Conservation (phyloP, 1,139 yeast species). For the Saccharomyces hybrid region DNA sequence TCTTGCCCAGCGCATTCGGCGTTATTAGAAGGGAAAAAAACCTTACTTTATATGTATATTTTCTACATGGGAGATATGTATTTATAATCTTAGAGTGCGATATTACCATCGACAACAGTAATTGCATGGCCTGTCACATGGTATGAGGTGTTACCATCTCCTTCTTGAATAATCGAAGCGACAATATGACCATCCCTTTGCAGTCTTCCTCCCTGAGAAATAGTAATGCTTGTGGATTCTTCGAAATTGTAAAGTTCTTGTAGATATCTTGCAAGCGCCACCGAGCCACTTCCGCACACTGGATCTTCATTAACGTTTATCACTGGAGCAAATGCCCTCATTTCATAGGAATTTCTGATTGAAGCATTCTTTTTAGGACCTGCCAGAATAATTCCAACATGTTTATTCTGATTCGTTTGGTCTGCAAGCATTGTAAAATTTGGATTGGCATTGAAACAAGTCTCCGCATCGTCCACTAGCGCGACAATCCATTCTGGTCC, state of each 20-base stretch:
- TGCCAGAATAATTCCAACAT: slow-evolving; percentile 36
- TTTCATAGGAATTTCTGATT: slow-evolving; percentile 18
- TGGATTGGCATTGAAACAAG: slow-evolving; percentile 32
- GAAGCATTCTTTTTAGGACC: slow-evolving; percentile 30
- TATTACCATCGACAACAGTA: slow-evolving; percentile 33
- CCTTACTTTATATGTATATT: too few relatives aligned
- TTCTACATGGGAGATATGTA: not conserved
- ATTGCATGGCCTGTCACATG: slow-evolving; percentile 34
- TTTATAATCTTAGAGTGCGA: slow-evolving; percentile 5
- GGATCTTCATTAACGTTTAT: slow-evolving; percentile 41
- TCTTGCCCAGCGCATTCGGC: not conserved
- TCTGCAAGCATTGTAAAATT: slow-evolving; percentile 25
- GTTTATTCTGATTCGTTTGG: slow-evolving; percentile 20
- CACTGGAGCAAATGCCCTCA: slow-evolving; percentile 39
- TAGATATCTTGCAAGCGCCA: slow-evolving; percentile 32
- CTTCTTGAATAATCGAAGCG: slow-evolving; percentile 21
- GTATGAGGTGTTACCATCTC: slow-evolving; percentile 13
- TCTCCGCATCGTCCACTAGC: slow-evolving; percentile 29
- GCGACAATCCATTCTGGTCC: slow-evolving; percentile 42
- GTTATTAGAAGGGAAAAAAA: not conserved
- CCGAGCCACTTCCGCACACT: slow-evolving; percentile 46
- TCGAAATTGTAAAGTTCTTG: slow-evolving; percentile 19
- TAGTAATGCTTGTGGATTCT: slow-evolving; percentile 17
- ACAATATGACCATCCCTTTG: slow-evolving; percentile 34
- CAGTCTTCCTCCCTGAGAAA: slow-evolving; percentile 36